Conservation (phyloP, 2,329 filamentous ascomycete genomes). For the Ampelomyces quisqualis region DNA sequence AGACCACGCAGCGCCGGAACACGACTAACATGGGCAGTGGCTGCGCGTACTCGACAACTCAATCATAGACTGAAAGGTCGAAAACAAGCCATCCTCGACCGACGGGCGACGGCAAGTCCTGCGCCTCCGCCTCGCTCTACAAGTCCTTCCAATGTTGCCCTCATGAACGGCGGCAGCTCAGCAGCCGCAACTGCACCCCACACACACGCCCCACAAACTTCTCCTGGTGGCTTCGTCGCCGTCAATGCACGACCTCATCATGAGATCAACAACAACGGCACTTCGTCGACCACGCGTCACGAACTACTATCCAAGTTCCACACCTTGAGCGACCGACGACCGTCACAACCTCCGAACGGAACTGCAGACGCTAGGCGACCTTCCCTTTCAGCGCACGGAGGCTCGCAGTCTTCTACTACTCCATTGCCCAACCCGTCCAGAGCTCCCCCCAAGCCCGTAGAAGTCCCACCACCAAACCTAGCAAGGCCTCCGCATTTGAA, state of each 20-base stretch:
- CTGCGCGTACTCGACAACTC: conserved; percentile 71
- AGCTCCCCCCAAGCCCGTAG: conserved; percentile 25
- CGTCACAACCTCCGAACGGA: conserved; percentile 30
- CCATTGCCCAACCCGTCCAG: conserved; percentile 31
- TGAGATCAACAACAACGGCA: conserved; percentile 48
- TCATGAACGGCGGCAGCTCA: conserved; percentile 44
- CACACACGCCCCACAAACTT: conserved; percentile 30
- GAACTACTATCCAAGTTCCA: conserved; percentile 65
- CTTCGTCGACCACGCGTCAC: conserved; percentile 58
- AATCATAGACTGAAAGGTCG: conserved; percentile 78
- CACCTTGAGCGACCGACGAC: conserved; percentile 56
- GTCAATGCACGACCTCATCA: conserved; percentile 56
- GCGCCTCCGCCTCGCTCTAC: conserved; percentile 37
- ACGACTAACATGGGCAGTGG: conserved; percentile 50
- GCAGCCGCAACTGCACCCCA: conserved; percentile 14
- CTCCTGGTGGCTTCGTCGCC: conserved; percentile 58
- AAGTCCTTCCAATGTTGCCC: conserved; percentile 46
- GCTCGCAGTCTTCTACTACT: conserved; percentile 32
- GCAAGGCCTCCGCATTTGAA: conserved; percentile 31
- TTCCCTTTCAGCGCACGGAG: conserved; percentile 29
- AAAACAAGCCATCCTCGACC: conserved; percentile 68
- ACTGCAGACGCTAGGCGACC: conserved; percentile 27
- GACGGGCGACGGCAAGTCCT: conserved; percentile 56
- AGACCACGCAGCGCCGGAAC: too few species aligned
- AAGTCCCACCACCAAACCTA: conserved; percentile 18